Base-by-base conservation (phyloP, 2,329 filamentous ascomycete genomes). In the Xylariales sp. region DNA sequence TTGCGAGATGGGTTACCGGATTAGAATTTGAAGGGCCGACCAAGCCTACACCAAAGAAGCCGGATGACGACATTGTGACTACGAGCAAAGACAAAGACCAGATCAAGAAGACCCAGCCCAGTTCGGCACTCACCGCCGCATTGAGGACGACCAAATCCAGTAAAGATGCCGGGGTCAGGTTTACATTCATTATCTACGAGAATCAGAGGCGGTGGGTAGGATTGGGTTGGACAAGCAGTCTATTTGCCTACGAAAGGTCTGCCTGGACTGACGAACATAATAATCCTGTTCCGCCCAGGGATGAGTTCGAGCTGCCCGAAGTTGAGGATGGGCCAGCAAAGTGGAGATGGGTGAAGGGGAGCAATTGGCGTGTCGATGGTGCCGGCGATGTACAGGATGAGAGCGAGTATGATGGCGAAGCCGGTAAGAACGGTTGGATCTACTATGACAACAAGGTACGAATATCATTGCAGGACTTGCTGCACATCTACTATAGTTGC, bases 191-290 rank as follows among this genome's bases (percentile, higher is more conserved):
- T 33, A 74, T 98, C 3, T 97, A 90, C 54, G 93, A 98, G 60
- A 98, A 98, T 52, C 93, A 98, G 61, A 78, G 93, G 29, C 79
- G 93, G 37, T 98, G 93, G 93, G 68, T 98, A 4, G 91, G 90
- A 2, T 75, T 98, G 11, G 93, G 93, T 0, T 98, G 93, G 90
- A 97, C 93, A 0, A 84, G 84, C 3, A 94, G 83, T 27, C 69
- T 98, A 44, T 88, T 98, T 48, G 82, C 89, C 0, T 94, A 96
- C 53, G 93, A 98, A 58, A 76, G 93, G 29, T 76, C 84, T 2
- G 75, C 90, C 1, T 98, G 93, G 91, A 96, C 93, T 1, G 93
- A 98, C 59, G 93, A 98, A 62, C 89, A 96, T 57, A 78, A 94
- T 39, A 95, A 95, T 44, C 57, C 82, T 0, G 84, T 88, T 4